phyloP scores from a whole-genome alignment of 2,329 filamentous ascomycete genomes.

The Coniochaeta sp. region DNA sequence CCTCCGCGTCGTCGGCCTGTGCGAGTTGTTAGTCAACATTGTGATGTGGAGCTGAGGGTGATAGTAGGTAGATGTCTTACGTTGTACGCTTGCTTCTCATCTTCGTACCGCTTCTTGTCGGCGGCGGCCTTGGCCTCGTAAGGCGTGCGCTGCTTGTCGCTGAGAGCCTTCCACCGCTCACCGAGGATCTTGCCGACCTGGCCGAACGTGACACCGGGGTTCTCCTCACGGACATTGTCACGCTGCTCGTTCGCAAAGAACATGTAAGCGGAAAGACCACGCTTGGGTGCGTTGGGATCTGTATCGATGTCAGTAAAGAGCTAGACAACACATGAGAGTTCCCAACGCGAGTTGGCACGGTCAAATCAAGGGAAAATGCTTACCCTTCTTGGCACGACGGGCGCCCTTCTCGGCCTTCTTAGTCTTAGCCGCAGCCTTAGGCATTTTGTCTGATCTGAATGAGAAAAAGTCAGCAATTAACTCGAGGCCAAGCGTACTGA shows the following conservation, averaged over 20 bases:
- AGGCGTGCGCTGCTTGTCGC: conserved; percentile 83
- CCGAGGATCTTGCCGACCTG: conserved; percentile 98
- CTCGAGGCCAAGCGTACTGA: background rate
- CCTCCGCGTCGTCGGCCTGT: conserved; percentile 49
- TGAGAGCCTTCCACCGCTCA: conserved; percentile 97
- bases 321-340: background rate
- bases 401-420: conserved; percentile 46
- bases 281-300: conserved; percentile 99
- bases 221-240: conserved; percentile 96
- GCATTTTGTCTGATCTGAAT: conserved; percentile 39
- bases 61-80: conserved; percentile 43
- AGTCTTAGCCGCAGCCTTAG: conserved; percentile 49
- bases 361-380: background rate
- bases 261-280: conserved; percentile 99
- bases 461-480: background rate
- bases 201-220: conserved; percentile 94
- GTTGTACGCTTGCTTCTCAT: conserved; percentile 92
- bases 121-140: conserved; percentile 95
- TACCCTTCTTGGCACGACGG: conserved; percentile 50
- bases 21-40: conserved; percentile 10
- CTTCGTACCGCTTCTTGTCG: conserved; percentile 99
- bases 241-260: conserved; percentile 99
- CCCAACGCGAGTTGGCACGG: background rate
- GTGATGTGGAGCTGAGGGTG: conserved; percentile 11
- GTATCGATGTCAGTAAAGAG: conserved; percentile 4